A percentile compares a stretch with the other conserved stretches of the same genome.
phyloP scores from a whole-genome alignment of 2,329 filamentous ascomycete genomes.

The Pseudofabraea citricarpa region DNA sequence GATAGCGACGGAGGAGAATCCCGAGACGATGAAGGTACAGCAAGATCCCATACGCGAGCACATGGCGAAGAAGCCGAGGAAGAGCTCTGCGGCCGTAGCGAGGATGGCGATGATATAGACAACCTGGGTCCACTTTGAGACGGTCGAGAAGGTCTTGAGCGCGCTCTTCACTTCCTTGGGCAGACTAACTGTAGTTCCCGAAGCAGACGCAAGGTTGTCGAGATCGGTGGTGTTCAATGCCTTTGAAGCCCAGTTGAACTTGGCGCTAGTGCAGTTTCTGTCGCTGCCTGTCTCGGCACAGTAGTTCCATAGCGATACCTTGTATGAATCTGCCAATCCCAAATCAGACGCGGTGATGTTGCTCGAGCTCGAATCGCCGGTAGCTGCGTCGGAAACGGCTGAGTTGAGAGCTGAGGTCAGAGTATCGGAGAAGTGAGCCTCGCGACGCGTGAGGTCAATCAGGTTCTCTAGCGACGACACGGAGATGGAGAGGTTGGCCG shows the following conservation, averaged over 20 bases:
- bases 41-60: constrained; percentile 80
- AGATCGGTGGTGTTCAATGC: constrained; percentile 63
- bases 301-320: constrained; percentile 82
- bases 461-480: constrained; percentile 18
- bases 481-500: constrained; percentile 46
- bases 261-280: constrained; percentile 63
- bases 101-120: constrained; percentile 72
- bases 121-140: constrained; percentile 78
- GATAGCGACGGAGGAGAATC: constrained; percentile 49
- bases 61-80: constrained; percentile 77
- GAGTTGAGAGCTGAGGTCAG: constrained; percentile 23
- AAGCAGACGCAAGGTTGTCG: constrained; percentile 41
- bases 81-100: constrained; percentile 64
- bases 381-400: constrained; percentile 27
- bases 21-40: constrained; percentile 71
- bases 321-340: constrained; percentile 66
- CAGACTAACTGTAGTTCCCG: constrained; percentile 53
- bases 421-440: constrained; percentile 8
- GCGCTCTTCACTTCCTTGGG: constrained; percentile 62
- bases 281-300: constrained; percentile 54
- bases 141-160: constrained; percentile 67
- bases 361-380: constrained; percentile 15
- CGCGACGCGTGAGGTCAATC: constrained; percentile 12
- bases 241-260: constrained; percentile 73
- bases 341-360: constrained; percentile 56